Percentiles rank a stretch among this genome's conserved stretches.
These are phyloP conservation scores for Trichosporon asahii DNA, from an alignment of 1,284 basidiomycete species.

Conservation along the genomic window DNA sequence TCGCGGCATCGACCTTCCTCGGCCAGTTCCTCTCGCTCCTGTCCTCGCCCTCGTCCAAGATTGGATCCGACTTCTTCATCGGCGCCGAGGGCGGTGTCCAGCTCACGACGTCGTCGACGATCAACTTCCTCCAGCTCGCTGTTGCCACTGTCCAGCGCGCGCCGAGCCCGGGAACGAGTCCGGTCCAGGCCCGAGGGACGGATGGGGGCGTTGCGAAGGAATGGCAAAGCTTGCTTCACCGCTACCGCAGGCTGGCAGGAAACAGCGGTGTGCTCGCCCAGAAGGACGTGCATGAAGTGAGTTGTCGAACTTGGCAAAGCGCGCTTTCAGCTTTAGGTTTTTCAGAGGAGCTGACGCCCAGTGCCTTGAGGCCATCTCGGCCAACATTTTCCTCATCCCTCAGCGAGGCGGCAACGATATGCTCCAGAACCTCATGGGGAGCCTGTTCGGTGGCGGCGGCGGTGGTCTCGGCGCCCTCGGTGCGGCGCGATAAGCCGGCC, in stretches of 20 bases:
- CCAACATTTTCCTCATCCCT: conserved; percentile 71
- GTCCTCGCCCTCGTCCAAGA: conserved; percentile 52
- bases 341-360: conserved; percentile 39
- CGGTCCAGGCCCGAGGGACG: conserved; percentile 59
- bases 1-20: conserved; percentile 79
- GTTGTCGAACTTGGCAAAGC: too few relatives aligned
- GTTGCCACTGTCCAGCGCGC: conserved; percentile 74
- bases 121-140: conserved; percentile 85
- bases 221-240: conserved; percentile 76
- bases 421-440: conserved; percentile 76
- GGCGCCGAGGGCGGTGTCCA: conserved; percentile 62
- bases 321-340: too few relatives aligned
- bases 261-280: conserved; percentile 61
- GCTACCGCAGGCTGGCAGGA: conserved; percentile 60
- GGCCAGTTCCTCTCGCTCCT: conserved; percentile 65
- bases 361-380: conserved; percentile 62
- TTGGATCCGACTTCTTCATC: conserved; percentile 53
- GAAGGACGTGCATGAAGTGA: conserved; percentile 70
- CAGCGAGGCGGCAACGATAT: conserved; percentile 71
- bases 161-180: conserved; percentile 58
- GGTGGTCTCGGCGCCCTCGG: conserved; percentile 44
- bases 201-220: conserved; percentile 57
- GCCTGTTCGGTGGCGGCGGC: conserved; percentile 73
- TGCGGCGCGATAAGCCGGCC: not conserved
- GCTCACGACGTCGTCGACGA: conserved; percentile 65